phyloP scores from a whole-genome alignment of 2,329 filamentous ascomycete species.

The Fonsecaea nubica region DNA sequence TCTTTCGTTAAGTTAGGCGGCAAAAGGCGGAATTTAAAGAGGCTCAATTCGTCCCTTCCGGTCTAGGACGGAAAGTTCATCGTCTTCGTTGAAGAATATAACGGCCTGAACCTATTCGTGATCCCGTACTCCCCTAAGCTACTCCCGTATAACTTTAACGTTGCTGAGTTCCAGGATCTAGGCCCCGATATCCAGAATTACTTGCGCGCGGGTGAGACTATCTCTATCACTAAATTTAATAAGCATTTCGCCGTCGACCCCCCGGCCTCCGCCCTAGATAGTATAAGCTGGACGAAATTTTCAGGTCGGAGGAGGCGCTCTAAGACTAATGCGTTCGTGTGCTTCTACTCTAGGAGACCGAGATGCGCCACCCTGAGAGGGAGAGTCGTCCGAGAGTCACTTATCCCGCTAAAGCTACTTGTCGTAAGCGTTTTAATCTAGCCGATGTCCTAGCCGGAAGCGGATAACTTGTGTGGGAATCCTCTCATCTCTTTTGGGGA shows the following conservation, averaged over 20 bases:
- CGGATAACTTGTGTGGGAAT: constrained; percentile 67
- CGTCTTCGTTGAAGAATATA: constrained; percentile 60
- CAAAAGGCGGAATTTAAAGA: background rate
- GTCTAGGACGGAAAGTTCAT: constrained; percentile 44
- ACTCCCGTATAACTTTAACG: constrained; percentile 57
- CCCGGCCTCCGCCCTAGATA: constrained; percentile 26
- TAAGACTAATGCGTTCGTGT: constrained; percentile 73
- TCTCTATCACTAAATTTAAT: constrained; percentile 52
- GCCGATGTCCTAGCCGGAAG: constrained; percentile 72
- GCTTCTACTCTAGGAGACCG: constrained; percentile 60
- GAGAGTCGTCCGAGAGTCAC: constrained; percentile 64
- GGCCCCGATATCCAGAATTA: constrained; percentile 74
- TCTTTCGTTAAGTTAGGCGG: background rate
- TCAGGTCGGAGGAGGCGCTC: constrained; percentile 62
- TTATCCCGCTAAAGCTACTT: constrained; percentile 74
- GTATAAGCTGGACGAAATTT: constrained; percentile 48
- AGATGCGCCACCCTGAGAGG: constrained; percentile 64
- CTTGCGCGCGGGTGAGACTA: constrained; percentile 54
- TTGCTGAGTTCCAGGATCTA: constrained; percentile 71
- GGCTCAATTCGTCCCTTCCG: constrained; percentile 29
- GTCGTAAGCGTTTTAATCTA: constrained; percentile 51
- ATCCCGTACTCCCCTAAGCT: constrained; percentile 52
- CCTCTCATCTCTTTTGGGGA: constrained; percentile 69
- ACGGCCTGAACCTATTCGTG: constrained; percentile 50
- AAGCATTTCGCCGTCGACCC: constrained; percentile 51